These are phyloP conservation scores for Kodamaea sp. DNA, from an alignment of 1,139 yeast species.

Conservation along the genomic window DNA sequence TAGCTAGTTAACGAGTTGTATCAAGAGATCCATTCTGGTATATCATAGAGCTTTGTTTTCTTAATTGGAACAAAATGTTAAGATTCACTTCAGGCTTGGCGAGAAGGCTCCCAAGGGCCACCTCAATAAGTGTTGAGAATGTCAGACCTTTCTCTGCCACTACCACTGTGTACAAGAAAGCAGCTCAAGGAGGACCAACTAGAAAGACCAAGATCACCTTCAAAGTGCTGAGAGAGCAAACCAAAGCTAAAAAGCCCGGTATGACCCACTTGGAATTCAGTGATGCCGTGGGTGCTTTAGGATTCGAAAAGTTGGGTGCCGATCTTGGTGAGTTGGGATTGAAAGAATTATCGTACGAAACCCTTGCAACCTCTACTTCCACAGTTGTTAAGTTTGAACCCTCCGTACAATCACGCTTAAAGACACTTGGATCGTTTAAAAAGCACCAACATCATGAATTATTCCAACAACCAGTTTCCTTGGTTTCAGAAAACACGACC, in stretches of 20 bases:
- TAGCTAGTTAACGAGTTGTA: too few species aligned
- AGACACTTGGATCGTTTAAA: slow-evolving; percentile 55
- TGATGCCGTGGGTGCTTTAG: slow-evolving; percentile 41
- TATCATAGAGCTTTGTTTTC: too few species aligned
- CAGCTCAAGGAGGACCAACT: slow-evolving; percentile 12
- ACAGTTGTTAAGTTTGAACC: slow-evolving; percentile 29
- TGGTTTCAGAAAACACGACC: slow-evolving; percentile 44
- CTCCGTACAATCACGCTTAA: slow-evolving; percentile 26
- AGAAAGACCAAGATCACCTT: slow-evolving; percentile 13
- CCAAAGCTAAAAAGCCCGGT: slow-evolving; percentile 40
- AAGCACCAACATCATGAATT: slow-evolving; percentile 67
- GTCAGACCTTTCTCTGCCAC: slow-evolving; percentile 11
- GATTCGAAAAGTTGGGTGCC: slow-evolving; percentile 35
- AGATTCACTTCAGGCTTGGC: slow-evolving; percentile 7
- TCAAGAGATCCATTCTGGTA: too few species aligned
- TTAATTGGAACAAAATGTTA: slow-evolving; percentile 12
- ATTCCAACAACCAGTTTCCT: slow-evolving; percentile 55
- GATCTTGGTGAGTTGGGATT: slow-evolving; percentile 21
- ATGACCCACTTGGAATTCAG: slow-evolving; percentile 45
- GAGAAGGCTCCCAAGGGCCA: not conserved
- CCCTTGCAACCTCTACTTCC: slow-evolving; percentile 14
- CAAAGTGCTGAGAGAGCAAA: slow-evolving; percentile 12
- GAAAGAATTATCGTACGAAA: slow-evolving; percentile 15
- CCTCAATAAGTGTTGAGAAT: not conserved
- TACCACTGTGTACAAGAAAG: slow-evolving; percentile 5